Conservation (phyloP, 495 filamentous ascomycete genomes). For the Pyrenopolyporus hunteri region DNA sequence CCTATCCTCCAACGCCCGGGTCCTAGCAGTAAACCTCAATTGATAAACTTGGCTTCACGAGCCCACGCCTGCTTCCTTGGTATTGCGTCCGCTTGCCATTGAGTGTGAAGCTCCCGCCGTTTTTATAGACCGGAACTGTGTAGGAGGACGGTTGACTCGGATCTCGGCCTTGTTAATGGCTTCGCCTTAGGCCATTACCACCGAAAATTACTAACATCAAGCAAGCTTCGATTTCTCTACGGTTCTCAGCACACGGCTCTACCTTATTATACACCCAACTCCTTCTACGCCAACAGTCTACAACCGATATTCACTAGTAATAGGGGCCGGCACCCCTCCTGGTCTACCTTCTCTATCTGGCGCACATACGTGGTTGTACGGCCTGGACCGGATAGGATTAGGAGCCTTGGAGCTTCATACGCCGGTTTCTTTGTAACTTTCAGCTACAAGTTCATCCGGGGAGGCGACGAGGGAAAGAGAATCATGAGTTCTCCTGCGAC, state of each 20-base stretch:
- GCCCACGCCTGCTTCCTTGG: neutral
- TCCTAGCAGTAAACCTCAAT: slow-evolving; percentile 12
- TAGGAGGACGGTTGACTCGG: neutral
- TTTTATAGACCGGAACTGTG: neutral
- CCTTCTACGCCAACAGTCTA: neutral
- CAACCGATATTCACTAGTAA: neutral
- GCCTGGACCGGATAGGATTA: slow-evolving; percentile 9
- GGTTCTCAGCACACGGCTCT: neutral
- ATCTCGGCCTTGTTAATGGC: slow-evolving; percentile 13
- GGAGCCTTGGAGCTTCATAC: slow-evolving; percentile 6
- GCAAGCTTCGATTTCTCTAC: neutral
- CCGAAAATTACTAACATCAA: neutral
- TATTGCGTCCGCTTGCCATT: slow-evolving; percentile 4
- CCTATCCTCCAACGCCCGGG: slow-evolving; percentile 1
- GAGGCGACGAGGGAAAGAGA: slow-evolving; percentile 2
- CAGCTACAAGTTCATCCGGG: neutral
- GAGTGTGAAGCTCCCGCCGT: neutral
- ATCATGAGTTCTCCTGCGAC: slow-evolving; percentile 53
- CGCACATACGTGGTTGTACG: slow-evolving; percentile 14
- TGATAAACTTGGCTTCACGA: slow-evolving; percentile 2
- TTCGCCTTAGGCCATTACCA: slow-evolving; percentile 7
- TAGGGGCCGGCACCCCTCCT: slow-evolving; percentile 28
- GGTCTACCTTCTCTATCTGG: slow-evolving; percentile 1
- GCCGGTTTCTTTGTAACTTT: neutral
- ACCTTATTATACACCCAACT: neutral